Conservation (phyloP, 495 filamentous ascomycete genomes). For the Penicillium macrosclerotiorum region DNA sequence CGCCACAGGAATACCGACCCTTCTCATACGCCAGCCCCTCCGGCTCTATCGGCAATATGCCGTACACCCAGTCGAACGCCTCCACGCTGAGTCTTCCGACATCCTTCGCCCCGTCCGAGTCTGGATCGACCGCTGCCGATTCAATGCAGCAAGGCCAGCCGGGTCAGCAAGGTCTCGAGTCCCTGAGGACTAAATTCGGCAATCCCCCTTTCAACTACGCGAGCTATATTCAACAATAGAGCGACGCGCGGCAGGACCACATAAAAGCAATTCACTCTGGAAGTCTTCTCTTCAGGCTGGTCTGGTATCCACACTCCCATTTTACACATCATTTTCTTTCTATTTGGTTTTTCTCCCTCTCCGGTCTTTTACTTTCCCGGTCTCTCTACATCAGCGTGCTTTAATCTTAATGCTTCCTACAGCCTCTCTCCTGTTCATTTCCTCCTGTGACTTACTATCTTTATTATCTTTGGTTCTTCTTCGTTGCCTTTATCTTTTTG, state of each 20-base stretch:
- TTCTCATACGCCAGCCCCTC: slow-evolving; percentile 37
- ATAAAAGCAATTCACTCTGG: slow-evolving; percentile 6
- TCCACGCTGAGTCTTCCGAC: slow-evolving; percentile 40
- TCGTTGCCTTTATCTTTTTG: slow-evolving; percentile 5
- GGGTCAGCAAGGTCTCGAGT: slow-evolving; percentile 25
- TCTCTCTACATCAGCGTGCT: slow-evolving; percentile 17
- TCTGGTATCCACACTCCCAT: slow-evolving; percentile 10
- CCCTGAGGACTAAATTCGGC: slow-evolving; percentile 30
- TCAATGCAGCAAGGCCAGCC: slow-evolving; percentile 25
- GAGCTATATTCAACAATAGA: slow-evolving; percentile 30
- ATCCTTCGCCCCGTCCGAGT: slow-evolving; percentile 30
- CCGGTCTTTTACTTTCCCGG: slow-evolving; percentile 6
- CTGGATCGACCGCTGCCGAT: slow-evolving; percentile 23
- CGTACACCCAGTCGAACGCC: slow-evolving; percentile 33
- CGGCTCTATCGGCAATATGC: slow-evolving; percentile 27
- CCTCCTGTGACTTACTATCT: slow-evolving; percentile 1
- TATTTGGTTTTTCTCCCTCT: not conserved
- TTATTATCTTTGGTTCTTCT: slow-evolving; percentile 3
- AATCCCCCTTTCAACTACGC: slow-evolving; percentile 36
- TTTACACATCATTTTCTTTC: slow-evolving; percentile 10
- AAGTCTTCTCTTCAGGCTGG: slow-evolving; percentile 5
- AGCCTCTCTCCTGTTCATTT: slow-evolving; percentile 3
- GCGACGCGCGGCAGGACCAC: slow-evolving; percentile 12
- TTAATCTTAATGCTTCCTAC: slow-evolving; percentile 25
- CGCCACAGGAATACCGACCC: slow-evolving; percentile 34